phyloP scores from a whole-genome alignment of 2,329 filamentous ascomycete species.

The Orbilia blumenaviensis region DNA sequence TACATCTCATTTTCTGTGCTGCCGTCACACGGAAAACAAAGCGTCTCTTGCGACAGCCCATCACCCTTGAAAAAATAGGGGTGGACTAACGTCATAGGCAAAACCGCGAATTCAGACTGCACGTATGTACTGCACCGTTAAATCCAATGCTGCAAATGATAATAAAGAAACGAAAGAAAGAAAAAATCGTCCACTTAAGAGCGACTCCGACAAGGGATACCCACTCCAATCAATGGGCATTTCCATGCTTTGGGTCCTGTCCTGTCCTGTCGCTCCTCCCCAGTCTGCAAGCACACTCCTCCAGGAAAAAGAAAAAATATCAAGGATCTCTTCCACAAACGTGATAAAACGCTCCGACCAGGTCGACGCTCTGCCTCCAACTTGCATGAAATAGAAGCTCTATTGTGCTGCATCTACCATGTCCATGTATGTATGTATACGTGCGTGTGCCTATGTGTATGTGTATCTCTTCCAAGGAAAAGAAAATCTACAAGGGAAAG shows the following conservation, averaged over 20 bases:
- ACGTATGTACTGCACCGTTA: background rate
- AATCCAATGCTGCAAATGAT: background rate
- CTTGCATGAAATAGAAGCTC: background rate
- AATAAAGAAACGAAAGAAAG: constrained; percentile 1
- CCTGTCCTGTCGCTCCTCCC: background rate
- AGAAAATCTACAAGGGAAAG: background rate
- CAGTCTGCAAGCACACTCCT: background rate
- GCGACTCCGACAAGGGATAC: constrained; percentile 6
- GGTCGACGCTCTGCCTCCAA: background rate
- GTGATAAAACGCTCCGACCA: constrained; percentile 17
- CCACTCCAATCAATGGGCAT: background rate
- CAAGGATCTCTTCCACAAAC: background rate
- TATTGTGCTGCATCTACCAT: background rate
- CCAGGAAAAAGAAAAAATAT: background rate
- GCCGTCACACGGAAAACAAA: background rate
- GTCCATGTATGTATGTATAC: background rate
- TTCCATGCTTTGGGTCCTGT: constrained; percentile 30
- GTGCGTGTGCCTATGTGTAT: background rate
- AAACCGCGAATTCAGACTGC: constrained; percentile 9
- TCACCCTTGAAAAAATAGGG: constrained; percentile 28
- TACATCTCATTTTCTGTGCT: background rate
- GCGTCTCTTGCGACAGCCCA: constrained; percentile 10
- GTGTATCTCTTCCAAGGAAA: background rate
- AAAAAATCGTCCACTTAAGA: background rate
- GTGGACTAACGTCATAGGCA: constrained; percentile 49